Conservation (phyloP, 331 rosid genomes). For the Quercus phellos region DNA sequence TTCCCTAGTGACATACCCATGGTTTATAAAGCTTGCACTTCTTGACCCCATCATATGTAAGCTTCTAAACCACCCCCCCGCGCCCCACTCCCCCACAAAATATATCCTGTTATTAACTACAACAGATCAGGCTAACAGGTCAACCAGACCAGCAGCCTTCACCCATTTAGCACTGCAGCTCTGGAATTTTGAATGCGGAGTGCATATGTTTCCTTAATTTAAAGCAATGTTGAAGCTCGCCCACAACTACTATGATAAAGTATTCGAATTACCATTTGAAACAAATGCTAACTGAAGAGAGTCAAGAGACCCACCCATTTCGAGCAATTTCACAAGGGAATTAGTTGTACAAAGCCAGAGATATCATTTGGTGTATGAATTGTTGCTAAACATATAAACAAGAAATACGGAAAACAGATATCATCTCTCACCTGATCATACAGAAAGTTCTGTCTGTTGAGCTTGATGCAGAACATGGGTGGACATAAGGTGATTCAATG, state of each 20-base stretch:
- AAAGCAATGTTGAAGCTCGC: not conserved
- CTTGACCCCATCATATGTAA: no score
- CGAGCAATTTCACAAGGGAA: not conserved
- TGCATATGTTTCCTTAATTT: no score
- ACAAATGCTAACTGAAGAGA: not conserved
- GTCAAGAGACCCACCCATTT: not conserved
- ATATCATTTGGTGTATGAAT: no score
- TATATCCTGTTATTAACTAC: no score
- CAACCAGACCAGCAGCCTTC: no score
- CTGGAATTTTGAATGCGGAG: no score
- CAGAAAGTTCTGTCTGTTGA: conserved; percentile 79
- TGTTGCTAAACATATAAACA: not conserved
- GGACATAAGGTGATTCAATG: conserved; percentile 84
- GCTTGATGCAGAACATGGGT: conserved; percentile 95
- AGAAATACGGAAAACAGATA: not conserved
- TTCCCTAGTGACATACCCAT: not conserved
- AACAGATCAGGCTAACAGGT: no score
- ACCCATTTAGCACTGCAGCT: no score
- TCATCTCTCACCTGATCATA: conserved; percentile 64
- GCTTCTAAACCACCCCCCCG: no score
- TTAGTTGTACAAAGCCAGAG: not conserved
- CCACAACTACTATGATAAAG: not conserved
- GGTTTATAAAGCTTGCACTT: no score
- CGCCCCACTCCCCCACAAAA: no score
- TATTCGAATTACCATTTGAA: not conserved